Percentiles rank a stretch among this genome's conserved stretches.
Evolutionary conservation across 2,329 filamentous ascomycete species (phyloP).

Genomic region (Colletotrichum eremochloae): DNA sequence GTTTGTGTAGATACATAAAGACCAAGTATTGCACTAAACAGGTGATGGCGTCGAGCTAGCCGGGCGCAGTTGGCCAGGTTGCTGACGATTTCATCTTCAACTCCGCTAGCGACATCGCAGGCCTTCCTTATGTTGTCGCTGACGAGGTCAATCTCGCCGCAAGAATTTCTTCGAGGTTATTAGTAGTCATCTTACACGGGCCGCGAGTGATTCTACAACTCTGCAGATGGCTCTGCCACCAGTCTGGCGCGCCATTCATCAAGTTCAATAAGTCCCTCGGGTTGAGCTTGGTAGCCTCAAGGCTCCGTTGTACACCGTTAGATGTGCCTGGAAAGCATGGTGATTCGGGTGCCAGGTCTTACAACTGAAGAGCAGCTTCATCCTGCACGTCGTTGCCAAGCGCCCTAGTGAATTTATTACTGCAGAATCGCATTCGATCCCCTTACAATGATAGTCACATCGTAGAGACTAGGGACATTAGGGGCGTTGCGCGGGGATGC

Average conservation of each 20-base stretch:
- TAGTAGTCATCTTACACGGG: too few species aligned
- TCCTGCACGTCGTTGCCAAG: constrained; percentile 53
- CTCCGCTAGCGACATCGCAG: too few species aligned
- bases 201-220: too few species aligned
- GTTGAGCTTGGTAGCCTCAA: constrained; percentile 43
- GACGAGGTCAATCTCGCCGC: too few species aligned
- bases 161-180: too few species aligned
- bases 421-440: constrained; percentile 37
- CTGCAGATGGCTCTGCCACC: too few species aligned
- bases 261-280: too few species aligned
- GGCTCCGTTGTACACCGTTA: constrained; percentile 63
- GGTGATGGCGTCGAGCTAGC: too few species aligned
- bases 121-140: too few species aligned
- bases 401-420: constrained; percentile 45
- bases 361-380: constrained; percentile 52
- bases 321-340: constrained; percentile 62
- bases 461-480: constrained; percentile 51
- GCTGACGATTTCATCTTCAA: too few species aligned
- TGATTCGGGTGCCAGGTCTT: constrained; percentile 34
- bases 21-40: constrained; percentile 1
- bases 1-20: not conserved
- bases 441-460: constrained; percentile 49
- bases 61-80: too few species aligned
- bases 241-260: too few species aligned
- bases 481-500: constrained; percentile 47